Conservation (phyloP, 805 yeast species). For the Brettanomyces bruxellensis region DNA sequence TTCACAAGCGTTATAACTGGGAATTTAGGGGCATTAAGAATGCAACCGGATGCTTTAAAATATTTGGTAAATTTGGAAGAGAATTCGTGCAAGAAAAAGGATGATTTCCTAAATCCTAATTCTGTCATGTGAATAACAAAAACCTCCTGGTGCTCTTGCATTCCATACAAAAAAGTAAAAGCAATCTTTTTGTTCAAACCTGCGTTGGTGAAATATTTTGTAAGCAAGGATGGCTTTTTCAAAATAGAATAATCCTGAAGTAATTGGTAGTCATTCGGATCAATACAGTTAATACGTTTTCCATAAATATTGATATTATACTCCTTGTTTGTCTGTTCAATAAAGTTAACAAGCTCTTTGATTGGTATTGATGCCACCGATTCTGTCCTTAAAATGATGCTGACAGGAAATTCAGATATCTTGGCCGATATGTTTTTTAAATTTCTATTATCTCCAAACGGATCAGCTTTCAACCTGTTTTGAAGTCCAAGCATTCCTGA, state of each 20-base stretch:
- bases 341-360: conserved; percentile 10
- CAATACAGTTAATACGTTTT: conserved; percentile 3
- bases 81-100: conserved; percentile 2
- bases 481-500: neutral
- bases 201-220: neutral
- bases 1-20: conserved; percentile 13
- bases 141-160: neutral
- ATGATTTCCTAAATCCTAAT: conserved; percentile 1
- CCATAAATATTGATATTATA: conserved; percentile 6
- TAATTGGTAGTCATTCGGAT: conserved; percentile 14
- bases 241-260: conserved; percentile 14
- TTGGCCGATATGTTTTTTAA: neutral
- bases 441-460: neutral
- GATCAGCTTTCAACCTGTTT: neutral
- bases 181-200: neutral
- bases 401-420: conserved; percentile 12
- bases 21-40: conserved; percentile 16
- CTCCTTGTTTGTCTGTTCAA: conserved; percentile 12
- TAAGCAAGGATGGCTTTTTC: neutral
- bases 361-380: conserved; percentile 7
- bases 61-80: conserved; percentile 2
- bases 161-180: neutral
- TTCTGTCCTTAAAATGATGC: conserved; percentile 9
- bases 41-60: conserved; percentile 10
- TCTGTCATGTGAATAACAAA: conserved; percentile 5